Conservation (phyloP, 768 basidiomycete species). For the Rhizopogon vinicolor region DNA sequence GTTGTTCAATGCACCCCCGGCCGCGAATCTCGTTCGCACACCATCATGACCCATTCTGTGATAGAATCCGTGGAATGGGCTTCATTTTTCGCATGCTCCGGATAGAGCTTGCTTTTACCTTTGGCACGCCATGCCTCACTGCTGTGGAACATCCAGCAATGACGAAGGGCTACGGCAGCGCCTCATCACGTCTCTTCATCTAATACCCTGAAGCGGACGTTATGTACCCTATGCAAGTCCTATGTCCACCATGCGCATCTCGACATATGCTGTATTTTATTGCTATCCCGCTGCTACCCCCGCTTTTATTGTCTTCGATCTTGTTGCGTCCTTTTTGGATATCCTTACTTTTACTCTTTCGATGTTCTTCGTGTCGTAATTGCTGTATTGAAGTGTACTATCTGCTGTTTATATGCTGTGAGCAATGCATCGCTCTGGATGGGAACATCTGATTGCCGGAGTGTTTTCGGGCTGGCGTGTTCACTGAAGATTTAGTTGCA, state of each 20-base stretch:
- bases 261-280: not conserved
- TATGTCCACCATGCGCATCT: not conserved
- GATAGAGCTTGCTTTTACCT: not conserved
- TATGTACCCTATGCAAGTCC: not conserved
- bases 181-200: not conserved
- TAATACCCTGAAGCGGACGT: not conserved
- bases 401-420: not conserved
- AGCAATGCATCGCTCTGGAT: not conserved
- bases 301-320: not conserved
- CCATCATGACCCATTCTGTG: not conserved
- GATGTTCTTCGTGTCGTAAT: not conserved
- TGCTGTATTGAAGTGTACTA: not conserved
- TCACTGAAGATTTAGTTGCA: too few species aligned
- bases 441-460: too few species aligned
- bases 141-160: not conserved
- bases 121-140: conserved; percentile 5
- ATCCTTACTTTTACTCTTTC: not conserved
- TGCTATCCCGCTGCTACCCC: not conserved
- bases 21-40: not conserved
- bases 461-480: too few species aligned
- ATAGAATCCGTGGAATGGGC: not conserved
- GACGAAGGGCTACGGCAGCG: not conserved
- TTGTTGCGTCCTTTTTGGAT: not conserved
- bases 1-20: not conserved
- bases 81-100: not conserved